These are phyloP conservation scores for Apiotrichum brassicae DNA, from an alignment of 1,284 basidiomycete species.

Conservation along the genomic window DNA sequence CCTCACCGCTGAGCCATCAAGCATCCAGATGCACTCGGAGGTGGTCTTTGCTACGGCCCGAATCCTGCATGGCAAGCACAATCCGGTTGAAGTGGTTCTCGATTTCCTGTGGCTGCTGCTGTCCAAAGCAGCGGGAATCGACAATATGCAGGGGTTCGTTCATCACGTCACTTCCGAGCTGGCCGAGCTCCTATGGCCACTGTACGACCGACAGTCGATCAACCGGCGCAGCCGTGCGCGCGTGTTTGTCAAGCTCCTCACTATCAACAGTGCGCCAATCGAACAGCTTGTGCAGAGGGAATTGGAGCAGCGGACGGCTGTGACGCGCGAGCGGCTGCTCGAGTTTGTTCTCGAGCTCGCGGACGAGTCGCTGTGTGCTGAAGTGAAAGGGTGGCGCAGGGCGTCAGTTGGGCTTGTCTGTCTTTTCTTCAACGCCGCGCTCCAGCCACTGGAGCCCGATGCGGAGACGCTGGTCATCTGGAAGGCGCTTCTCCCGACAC, in stretches of 20 bases:
- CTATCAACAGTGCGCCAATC: constrained; percentile 26
- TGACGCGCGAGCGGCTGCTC: constrained; percentile 29
- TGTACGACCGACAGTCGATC: constrained; percentile 19
- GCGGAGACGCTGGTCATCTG: constrained; percentile 28
- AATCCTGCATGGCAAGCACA: constrained; percentile 12
- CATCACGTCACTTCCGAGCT: constrained; percentile 19
- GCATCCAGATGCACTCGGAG: constrained; percentile 18
- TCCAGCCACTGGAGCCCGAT: constrained; percentile 18
- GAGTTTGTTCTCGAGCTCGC: constrained; percentile 31
- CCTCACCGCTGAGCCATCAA: background rate
- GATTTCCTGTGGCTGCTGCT: constrained; percentile 40
- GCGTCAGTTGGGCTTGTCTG: constrained; percentile 25
- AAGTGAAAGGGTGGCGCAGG: constrained; percentile 21
- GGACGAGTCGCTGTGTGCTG: constrained; percentile 22
- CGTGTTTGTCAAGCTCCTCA: constrained; percentile 31
- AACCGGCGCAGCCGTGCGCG: constrained; percentile 22
- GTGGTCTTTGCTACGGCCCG: constrained; percentile 19
- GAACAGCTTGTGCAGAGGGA: constrained; percentile 18
- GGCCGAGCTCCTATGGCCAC: constrained; percentile 27
- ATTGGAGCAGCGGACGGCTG: too few relatives aligned
- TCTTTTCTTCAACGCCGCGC: constrained; percentile 26
- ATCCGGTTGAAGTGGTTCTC: constrained; percentile 24
- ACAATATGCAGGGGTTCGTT: constrained; percentile 33
- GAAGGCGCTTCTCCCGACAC: constrained; percentile 23
- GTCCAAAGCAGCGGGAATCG: constrained; percentile 17